These are phyloP conservation scores for Raphanus raphanistrum DNA, from an alignment of 345 rosid genomes.

Conservation along the genomic window DNA sequence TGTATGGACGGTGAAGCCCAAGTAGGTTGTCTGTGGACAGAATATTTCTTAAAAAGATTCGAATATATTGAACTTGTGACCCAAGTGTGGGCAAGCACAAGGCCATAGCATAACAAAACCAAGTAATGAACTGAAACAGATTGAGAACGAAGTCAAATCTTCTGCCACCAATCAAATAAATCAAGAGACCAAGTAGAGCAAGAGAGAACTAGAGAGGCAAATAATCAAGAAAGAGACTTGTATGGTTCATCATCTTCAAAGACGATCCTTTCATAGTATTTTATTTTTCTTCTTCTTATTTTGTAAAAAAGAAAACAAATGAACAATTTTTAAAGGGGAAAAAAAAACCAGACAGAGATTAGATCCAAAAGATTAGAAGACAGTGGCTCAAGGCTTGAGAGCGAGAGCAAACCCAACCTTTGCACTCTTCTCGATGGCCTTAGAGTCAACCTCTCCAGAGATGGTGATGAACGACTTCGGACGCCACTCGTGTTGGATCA, in stretches of 20 bases:
- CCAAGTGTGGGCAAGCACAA: no score
- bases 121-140: no score
- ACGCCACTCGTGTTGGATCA: conserved; percentile 96
- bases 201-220: background rate
- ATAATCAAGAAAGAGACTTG: background rate
- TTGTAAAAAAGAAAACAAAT: conserved; percentile 37
- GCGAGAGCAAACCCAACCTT: conserved; percentile 88
- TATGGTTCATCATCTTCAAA: conserved; percentile 17
- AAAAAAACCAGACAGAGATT: conserved; percentile 18
- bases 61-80: no score
- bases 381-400: conserved; percentile 58
- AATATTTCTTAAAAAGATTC: no score
- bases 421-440: conserved; percentile 89
- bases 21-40: no score
- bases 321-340: conserved; percentile 6
- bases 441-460: conserved; percentile 93
- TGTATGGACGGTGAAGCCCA: no score
- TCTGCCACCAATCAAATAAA: no score
- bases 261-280: conserved; percentile 17
- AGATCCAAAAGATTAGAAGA: conserved; percentile 20
- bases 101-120: no score
- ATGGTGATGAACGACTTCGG: conserved; percentile 82
- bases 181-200: no score
- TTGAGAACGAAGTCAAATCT: no score
- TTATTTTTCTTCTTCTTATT: conserved; percentile 5